Conservation (phyloP, 1,139 yeast genomes). For the Scheffersomyces titani region DNA sequence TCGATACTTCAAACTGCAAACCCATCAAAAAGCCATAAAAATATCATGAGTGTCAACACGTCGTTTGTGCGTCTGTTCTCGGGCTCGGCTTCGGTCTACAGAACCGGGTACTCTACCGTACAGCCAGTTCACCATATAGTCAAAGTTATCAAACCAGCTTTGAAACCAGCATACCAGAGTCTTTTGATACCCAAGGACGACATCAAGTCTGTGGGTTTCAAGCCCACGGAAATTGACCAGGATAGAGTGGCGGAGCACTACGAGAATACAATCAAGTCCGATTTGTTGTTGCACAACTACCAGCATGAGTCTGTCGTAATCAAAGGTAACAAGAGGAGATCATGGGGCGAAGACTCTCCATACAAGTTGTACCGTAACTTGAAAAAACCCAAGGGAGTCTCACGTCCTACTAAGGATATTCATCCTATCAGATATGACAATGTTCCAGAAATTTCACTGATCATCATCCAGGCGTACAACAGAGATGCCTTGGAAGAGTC, state of each 20-base stretch:
- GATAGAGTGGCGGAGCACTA: conserved; percentile 85
- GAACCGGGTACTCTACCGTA: conserved; percentile 76
- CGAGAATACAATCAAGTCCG: conserved; percentile 69
- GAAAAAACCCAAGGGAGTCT: conserved; percentile 64
- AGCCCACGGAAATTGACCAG: conserved; percentile 69
- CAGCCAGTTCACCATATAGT: conserved; percentile 92
- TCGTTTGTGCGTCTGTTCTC: conserved; percentile 49
- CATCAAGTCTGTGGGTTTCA: conserved; percentile 73
- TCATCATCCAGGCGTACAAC: conserved; percentile 76
- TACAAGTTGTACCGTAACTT: conserved; percentile 82
- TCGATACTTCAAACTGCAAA: background rate
- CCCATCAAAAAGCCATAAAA: background rate
- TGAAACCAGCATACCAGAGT: conserved; percentile 70
- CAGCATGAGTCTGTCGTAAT: conserved; percentile 57
- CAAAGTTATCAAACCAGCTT: conserved; percentile 65
- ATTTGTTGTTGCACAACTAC: conserved; percentile 75
- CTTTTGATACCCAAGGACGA: conserved; percentile 68
- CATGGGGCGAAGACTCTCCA: conserved; percentile 89
- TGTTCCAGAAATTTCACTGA: conserved; percentile 67
- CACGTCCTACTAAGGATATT: conserved; percentile 71
- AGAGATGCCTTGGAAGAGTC: conserved; percentile 72
- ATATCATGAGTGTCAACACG: conserved; percentile 20
- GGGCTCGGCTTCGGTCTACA: conserved; percentile 37
- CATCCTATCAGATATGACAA: conserved; percentile 64
- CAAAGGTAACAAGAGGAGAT: conserved; percentile 73